Percentiles rank a stretch among this genome's conserved stretches.
phyloP scores from a whole-genome alignment of 768 basidiomycete genomes.

The Naganishia kalamii region DNA sequence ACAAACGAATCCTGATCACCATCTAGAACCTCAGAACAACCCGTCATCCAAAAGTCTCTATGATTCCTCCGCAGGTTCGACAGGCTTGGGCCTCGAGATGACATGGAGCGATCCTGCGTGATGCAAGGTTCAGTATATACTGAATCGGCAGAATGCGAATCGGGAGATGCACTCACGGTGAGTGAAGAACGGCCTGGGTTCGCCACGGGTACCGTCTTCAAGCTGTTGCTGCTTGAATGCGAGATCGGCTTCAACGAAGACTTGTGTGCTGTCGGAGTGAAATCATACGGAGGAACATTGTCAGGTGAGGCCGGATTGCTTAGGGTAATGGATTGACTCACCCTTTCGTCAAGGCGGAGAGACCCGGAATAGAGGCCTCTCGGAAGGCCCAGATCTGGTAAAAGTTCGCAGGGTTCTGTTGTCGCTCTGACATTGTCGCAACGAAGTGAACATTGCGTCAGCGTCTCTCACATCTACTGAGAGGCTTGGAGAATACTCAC shows the following conservation, averaged over 20 bases:
- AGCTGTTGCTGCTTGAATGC: not conserved
- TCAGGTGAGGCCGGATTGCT: not conserved
- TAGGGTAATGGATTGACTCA: not conserved
- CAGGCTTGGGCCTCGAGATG: not conserved
- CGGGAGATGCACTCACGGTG: not conserved
- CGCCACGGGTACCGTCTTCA: not conserved
- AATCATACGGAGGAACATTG: not conserved
- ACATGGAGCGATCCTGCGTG: not conserved
- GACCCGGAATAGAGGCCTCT: not conserved
- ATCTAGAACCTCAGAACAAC: not conserved
- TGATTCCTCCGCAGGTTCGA: slow-evolving; percentile 1
- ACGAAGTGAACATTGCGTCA: not conserved
- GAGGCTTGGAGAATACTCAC: not conserved
- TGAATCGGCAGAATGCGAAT: not conserved
- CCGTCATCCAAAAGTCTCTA: not conserved
- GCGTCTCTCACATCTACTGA: too few species aligned
- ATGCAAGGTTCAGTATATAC: not conserved
- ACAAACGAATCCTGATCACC: not conserved
- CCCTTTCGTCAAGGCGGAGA: slow-evolving; percentile 4
- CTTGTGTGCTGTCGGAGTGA: not conserved
- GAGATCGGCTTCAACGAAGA: slow-evolving; percentile 13
- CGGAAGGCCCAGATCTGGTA: slow-evolving; percentile 11
- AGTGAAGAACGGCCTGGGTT: slow-evolving; percentile 1
- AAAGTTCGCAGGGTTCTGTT: not conserved
- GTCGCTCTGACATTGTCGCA: not conserved